A percentile compares a stretch with the other conserved stretches of the same genome.
phyloP scores from a whole-genome alignment of 495 filamentous ascomycete species.

The Penicillium robsamsonii region DNA sequence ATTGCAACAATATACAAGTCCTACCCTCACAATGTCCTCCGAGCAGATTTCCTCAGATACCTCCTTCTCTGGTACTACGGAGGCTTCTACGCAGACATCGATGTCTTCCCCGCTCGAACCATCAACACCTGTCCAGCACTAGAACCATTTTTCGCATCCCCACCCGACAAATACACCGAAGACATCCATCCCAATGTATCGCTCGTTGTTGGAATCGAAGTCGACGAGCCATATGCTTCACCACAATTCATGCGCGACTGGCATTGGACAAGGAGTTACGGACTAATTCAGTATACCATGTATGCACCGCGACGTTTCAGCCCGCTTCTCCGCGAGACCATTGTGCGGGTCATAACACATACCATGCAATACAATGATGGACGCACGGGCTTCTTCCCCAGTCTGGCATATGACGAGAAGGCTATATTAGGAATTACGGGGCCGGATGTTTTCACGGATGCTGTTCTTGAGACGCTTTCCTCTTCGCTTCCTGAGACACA shows the following conservation, averaged over 20 bases:
- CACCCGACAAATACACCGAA: background rate
- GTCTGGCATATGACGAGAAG: conserved; percentile 26
- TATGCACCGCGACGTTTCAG: conserved; percentile 43
- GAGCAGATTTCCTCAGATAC: conserved; percentile 50
- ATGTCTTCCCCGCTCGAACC: conserved; percentile 34
- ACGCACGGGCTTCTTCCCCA: conserved; percentile 13
- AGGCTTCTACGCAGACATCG: conserved; percentile 52
- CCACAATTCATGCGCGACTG: conserved; percentile 34
- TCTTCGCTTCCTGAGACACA: conserved; percentile 33
- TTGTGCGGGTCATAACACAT: conserved; percentile 40
- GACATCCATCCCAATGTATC: conserved; percentile 26
- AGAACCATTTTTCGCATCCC: conserved; percentile 15
- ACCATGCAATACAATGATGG: conserved; percentile 28
- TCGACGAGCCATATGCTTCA: conserved; percentile 43
- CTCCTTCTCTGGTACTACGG: conserved; percentile 47
- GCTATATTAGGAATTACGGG: conserved; percentile 39
- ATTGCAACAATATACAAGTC: conserved; percentile 28
- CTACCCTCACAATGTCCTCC: conserved; percentile 39
- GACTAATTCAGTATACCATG: conserved; percentile 43
- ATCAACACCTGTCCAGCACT: conserved; percentile 37
- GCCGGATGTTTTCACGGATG: conserved; percentile 42
- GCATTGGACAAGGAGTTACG: conserved; percentile 42
- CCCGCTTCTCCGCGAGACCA: conserved; percentile 35
- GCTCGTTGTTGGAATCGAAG: conserved; percentile 39
- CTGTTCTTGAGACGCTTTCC: conserved; percentile 39